Conservation (phyloP, 257 asterid species). For the Primulina tabacum region DNA sequence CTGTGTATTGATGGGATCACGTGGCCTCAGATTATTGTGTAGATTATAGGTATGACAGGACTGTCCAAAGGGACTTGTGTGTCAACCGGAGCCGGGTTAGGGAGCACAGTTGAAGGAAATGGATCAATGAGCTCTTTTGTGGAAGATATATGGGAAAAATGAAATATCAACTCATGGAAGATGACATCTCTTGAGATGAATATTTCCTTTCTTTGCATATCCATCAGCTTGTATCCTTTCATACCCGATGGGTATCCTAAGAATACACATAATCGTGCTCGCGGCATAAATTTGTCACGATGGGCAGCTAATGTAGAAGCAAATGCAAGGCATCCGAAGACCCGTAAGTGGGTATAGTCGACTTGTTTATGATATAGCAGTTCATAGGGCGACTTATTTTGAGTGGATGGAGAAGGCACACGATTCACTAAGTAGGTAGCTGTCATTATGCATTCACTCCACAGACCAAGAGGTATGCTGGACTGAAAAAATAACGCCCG, state of each 20-base stretch:
- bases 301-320: fast-evolving
- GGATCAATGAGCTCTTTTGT: too few relatives aligned
- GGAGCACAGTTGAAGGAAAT: fast-evolving
- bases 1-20: too few relatives aligned
- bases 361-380: background rate
- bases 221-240: too few relatives aligned
- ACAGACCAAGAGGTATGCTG: fast-evolving
- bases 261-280: too few relatives aligned
- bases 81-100: background rate
- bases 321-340: background rate
- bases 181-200: too few relatives aligned
- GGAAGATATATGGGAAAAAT: fast-evolving
- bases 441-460: background rate
- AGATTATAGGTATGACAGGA: too few relatives aligned
- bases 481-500: background rate
- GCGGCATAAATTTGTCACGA: background rate
- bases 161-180: too few relatives aligned
- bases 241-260: too few relatives aligned
- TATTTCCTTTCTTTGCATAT: fast-evolving
- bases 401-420: background rate
- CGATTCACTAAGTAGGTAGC: background rate
- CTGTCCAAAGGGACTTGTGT: fast-evolving
- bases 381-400: background rate
- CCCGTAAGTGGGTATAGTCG: background rate
- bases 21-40: too few relatives aligned